Base-by-base conservation (phyloP, 345 rosid genomes). In the Eucalyptus marginata region DNA sequence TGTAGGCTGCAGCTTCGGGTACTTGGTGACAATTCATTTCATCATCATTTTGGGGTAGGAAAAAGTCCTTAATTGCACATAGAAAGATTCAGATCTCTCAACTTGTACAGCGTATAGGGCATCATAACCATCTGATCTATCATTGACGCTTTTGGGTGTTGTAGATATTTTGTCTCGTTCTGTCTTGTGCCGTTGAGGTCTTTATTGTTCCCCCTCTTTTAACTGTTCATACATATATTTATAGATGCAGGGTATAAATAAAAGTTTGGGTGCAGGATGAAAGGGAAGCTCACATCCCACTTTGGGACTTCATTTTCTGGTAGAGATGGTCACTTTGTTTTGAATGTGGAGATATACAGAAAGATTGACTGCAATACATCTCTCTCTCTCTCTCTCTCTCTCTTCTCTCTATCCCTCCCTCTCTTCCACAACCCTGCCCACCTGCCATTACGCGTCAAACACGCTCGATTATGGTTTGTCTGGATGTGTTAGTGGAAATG, bases 1-100 rank as follows among this genome's bases (percentile, higher is more conserved):
- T 90, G 94, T 98, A 51, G 96, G 99, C 89, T 95, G 97, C 95
- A 95, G 99, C 92, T 97, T 98, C 13, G 99, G n/a, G 99, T 79
- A 94, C 95, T 44, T 96, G 96, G 97, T 98, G 92, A 96, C 50
- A 44, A 64, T 56, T 20, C 36, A 43, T 49, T 31, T 76, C n/a
- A 76, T 80, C 80, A 80, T 64, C 88, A 89, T 29, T 88, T 71
- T 52, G 89, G 89, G n/a, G 89, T 50, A 68, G 59, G 86, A 89
- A 85, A 49, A 90, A 86, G 40, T 89, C 89, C 88, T 87, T 86
- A 87, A 86, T 90, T 96, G 95, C 94, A 93, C 96, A 93, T 93
- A 94, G 91, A 90, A n/a, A 91, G 88, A 87, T 89, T 49, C 49
- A 40, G 46, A 58, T 64, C 88, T 91, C 44, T 88, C 90, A 90